Base-by-base conservation (phyloP, 768 basidiomycete genomes). In the Agrocybe praecox region DNA sequence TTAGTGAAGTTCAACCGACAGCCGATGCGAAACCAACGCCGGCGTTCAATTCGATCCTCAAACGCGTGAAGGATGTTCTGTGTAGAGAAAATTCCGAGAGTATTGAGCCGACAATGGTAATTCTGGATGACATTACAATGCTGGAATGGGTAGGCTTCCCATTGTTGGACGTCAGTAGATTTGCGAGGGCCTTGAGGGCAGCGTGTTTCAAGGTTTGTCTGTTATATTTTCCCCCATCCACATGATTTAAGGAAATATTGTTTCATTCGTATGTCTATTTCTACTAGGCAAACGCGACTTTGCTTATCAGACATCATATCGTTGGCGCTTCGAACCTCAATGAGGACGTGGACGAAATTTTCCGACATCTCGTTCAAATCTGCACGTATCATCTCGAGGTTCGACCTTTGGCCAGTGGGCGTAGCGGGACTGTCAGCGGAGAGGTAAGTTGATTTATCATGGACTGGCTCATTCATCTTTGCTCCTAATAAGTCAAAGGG, bases 351-450 rank as follows among this genome's bases (percentile, higher is more conserved):
- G 88, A 90, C 61, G 79, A 84, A 33, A 67, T 90, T 1, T 80
- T 89, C 50, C 78, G 79, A 29, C 72, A 77, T 26, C 71, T 92
- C 19, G 71, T 86, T 18, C 87, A 90, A 52, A 67, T 88, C 2
- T 86, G 82, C 60, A 76, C 84, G 2, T 87, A 87, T 60, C 89
- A 91, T 62, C 62, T 92, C 3, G 90, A 92, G 56, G 86, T 92
- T 2, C 76, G 80, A 40, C 84, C 90, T 0, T 74, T 94, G 7
- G 76, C 85, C 1, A 92, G 88, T 59, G 91, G 91, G 5, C 76
- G 85, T 22, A 93, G 92, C 58, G 90, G 90, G 2, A 77, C 85
- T 19, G 87, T 94, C 24, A 90, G 84, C 56, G 92, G 91, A 18
- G 88, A 92, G 78, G 91, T 89, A 49, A 18, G 76, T 46, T 23